Base-by-base conservation (phyloP, 768 basidiomycete species). In the Rhizopogon vulgaris region DNA sequence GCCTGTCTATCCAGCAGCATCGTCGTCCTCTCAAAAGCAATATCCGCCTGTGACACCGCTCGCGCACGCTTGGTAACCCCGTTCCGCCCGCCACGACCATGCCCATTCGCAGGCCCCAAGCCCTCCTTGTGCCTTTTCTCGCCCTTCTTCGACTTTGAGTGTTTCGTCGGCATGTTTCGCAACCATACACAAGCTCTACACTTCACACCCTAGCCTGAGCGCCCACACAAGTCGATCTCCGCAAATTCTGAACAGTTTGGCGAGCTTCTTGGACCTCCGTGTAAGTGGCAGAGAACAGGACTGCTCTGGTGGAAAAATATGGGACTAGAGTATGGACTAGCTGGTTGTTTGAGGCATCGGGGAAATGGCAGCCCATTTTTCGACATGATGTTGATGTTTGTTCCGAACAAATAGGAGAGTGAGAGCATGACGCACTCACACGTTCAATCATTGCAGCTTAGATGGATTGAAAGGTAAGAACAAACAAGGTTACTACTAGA, bases 231-330 rank as follows among this genome's bases (percentile, higher is more conserved):
- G 57, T 68, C 69, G 83, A 85, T 85, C 85, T 87, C 76, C 56
- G 47, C 69, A 71, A 76, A 82, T 89, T 73, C 77, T 64, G 67
- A 68, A 83, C 76, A 75, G 81, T 85, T 85, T 70, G 67, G 56
- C 55, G 68, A 71, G 74, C 66, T 86, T 81, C 69, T 80, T 86
- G 75, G 75, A 80, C 72, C 56, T 22, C 50, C 1, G 7, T 8
- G 5, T 9, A 39, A 45, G 46, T 38, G 4, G 14, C 18, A 38
- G 2, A 15, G 54, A 56, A 46, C 49, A 22, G 54, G 52, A 54
- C 66, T 64, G 42, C 38, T 41, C 51, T 17, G 32, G 47, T 8
- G 38, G 39, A 49, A 38, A 41, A 40, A 34, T 30, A 18, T 25
- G 51, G 12, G 51, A 38, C 53, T 38, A 36, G 40, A 38, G 24